Evolutionary conservation across 1,139 yeast species (phyloP).

Genomic region (Meyerozyma sp.): DNA sequence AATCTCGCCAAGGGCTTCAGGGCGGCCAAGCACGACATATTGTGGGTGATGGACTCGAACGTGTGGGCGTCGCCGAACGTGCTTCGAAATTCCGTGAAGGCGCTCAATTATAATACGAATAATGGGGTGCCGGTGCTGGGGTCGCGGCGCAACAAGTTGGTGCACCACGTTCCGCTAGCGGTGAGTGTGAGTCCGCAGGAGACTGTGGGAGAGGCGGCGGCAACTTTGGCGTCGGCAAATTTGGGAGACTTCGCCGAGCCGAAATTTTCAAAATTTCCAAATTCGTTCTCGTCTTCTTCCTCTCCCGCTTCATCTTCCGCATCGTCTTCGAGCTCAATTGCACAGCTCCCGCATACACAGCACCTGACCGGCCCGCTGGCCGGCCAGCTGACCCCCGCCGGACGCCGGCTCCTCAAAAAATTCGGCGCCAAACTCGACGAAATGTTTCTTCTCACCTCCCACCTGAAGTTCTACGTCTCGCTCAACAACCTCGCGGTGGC

Average conservation of each 20-base stretch:
- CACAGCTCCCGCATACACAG: background rate
- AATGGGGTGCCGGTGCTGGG: slow-evolving; percentile 31
- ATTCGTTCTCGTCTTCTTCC: too few species aligned
- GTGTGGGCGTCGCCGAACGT: slow-evolving; percentile 74
- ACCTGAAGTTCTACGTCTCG: slow-evolving; percentile 77
- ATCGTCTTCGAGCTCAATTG: slow-evolving; percentile 7
- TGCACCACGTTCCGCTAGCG: slow-evolving; percentile 78
- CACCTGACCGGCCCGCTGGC: background rate
- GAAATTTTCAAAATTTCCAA: too few species aligned
- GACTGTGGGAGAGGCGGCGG: too few species aligned
- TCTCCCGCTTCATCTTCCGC: slow-evolving; percentile 6
- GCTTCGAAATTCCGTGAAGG: slow-evolving; percentile 57
- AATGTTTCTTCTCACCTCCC: slow-evolving; percentile 79
- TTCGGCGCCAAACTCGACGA: slow-evolving; percentile 78
- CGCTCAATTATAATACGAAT: slow-evolving; percentile 43
- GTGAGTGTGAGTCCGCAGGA: slow-evolving; percentile 25
- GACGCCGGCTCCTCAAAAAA: slow-evolving; percentile 18
- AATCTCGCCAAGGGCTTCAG: slow-evolving; percentile 75
- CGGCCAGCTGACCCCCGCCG: background rate
- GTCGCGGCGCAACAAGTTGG: slow-evolving; percentile 51
- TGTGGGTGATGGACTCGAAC: slow-evolving; percentile 89
- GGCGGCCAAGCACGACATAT: slow-evolving; percentile 61
- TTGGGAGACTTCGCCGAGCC: too few species aligned
- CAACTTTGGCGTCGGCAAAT: too few species aligned
- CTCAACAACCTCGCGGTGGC: slow-evolving; percentile 74